These are phyloP conservation scores for Venturiaceae sp. DNA, from an alignment of 2,329 filamentous ascomycete genomes.

Conservation along the genomic window DNA sequence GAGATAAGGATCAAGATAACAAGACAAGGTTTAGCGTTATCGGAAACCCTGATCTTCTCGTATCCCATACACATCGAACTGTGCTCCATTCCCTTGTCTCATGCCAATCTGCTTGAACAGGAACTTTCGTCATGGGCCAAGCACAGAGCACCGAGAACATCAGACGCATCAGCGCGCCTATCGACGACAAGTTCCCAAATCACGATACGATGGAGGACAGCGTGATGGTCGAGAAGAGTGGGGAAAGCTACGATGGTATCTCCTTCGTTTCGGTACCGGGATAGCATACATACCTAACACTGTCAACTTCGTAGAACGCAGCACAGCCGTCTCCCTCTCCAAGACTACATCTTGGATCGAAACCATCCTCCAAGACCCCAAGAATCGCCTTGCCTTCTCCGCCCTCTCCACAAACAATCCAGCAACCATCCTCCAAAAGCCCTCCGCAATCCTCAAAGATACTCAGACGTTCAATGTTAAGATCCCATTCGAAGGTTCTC, in stretches of 20 bases:
- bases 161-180: neutral
- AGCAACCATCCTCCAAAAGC: conserved; percentile 54
- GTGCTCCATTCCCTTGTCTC: neutral
- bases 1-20: too few relatives aligned
- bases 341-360: conserved; percentile 6
- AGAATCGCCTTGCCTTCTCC: conserved; percentile 64
- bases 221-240: conserved; percentile 6
- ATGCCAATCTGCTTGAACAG: neutral
- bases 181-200: neutral
- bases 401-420: conserved; percentile 62
- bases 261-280: too few relatives aligned
- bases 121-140: neutral
- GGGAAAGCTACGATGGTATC: conserved; percentile 3
- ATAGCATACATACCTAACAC: too few relatives aligned
- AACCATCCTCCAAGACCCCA: conserved; percentile 6
- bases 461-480: conserved; percentile 75
- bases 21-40: neutral
- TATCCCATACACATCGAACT: neutral
- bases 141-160: neutral
- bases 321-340: conserved; percentile 3
- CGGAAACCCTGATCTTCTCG: neutral
- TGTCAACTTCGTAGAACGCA: neutral
- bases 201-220: conserved; percentile 2
- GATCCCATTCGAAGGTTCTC: conserved; percentile 71
- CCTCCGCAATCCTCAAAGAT: conserved; percentile 53